Evolutionary conservation across 768 basidiomycete species (phyloP), one percentile per base, ranked within the genome.

Genomic region (Tephrocybe sp.): DNA sequence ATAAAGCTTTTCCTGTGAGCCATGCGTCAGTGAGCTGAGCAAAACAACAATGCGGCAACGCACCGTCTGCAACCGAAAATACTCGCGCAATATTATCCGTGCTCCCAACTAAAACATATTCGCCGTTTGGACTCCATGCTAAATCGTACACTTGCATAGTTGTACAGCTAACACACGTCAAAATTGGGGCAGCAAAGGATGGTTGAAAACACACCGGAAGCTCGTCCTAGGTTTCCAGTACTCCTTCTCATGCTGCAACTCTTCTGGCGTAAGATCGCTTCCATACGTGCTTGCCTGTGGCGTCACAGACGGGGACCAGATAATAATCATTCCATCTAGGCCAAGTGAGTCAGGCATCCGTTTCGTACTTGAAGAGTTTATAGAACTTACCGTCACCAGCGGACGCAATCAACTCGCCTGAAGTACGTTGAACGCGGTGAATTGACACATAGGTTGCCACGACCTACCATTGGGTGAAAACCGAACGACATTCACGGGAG

Each of bases 111-210:
- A 99, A 79, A 51, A 99, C 81, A 57, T 91, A 96, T 56, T 95
- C 91, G 30, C 96, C 93, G 14, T 88, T 87, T 0, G 97, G 97
- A 58, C 91, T 93, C 97, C 97, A 99, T 0, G 94, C 92, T 20
- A 99, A 75, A 63, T 99, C 97, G 66, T 99, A 99, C 5, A 98
- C 93, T 66, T 98, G 93, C 82, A 95, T 92, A 4, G 87, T 86
- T 1, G 93, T 91, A 58, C 91, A 92, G 51, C 94, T 96, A 62
- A n/a, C 13, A 33, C 11, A 36, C 22, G 20, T 44, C 34, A 51
- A 11, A 22, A 39, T 48, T 23, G 33, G 26, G 7, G 14, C 36
- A 39, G 16, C 6, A 30, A 30, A 22, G 19, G 44, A 17, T 0
- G 23, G 40, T 45, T 43, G 31, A 2, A 31, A 49, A 41, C 65